A percentile compares a stretch with the other conserved stretches of the same genome.
Conservation (phyloP, 176 grass and related monocot genomes). For the Canna indica region DNA sequence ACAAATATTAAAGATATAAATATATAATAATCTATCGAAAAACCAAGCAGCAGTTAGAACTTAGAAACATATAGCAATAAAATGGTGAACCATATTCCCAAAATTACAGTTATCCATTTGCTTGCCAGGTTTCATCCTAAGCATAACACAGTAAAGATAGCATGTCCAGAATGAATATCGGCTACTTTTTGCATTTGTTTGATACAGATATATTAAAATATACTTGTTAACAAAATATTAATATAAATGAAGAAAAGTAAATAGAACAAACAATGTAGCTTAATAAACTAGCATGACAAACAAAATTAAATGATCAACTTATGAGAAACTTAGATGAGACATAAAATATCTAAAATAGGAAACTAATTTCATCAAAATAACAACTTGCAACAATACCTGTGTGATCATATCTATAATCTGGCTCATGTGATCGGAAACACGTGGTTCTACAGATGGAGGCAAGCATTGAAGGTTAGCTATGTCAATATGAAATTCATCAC, state of each 20-base stretch:
- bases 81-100: background rate
- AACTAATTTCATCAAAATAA: background rate
- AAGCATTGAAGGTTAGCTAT: conserved; percentile 89
- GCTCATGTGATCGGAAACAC: conserved; percentile 73
- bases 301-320: too few relatives aligned
- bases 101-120: background rate
- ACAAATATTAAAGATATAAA: too few relatives aligned
- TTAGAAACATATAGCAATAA: background rate
- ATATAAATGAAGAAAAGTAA: too few relatives aligned
- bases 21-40: too few relatives aligned
- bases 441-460: conserved; percentile 70
- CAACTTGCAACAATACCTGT: conserved; percentile 35
- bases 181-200: too few relatives aligned
- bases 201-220: too few relatives aligned
- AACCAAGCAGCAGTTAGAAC: background rate
- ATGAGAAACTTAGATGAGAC: too few relatives aligned
- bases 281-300: too few relatives aligned
- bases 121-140: too few relatives aligned
- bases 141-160: background rate
- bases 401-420: conserved; percentile 96
- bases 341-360: background rate
- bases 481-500: conserved; percentile 74
- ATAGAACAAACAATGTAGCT: too few relatives aligned
- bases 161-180: background rate
- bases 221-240: too few relatives aligned